phyloP scores from a whole-genome alignment of 2,329 filamentous ascomycete species.

The Arthrobotrys conoides region DNA sequence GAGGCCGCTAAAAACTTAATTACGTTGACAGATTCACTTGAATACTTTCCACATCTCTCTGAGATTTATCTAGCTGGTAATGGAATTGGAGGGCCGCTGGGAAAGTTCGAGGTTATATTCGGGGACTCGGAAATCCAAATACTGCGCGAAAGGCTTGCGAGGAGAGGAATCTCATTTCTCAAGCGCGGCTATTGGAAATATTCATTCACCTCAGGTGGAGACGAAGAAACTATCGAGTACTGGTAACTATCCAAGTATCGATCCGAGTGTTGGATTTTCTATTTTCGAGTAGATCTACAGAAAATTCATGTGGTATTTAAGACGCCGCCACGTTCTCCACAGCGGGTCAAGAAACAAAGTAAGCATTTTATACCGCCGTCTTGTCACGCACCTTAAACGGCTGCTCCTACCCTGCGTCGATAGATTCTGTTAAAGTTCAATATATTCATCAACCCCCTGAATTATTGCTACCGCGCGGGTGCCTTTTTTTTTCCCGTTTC shows the following conservation, averaged over 20 bases:
- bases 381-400: constrained; percentile 20
- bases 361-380: constrained; percentile 33
- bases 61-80: constrained; percentile 27
- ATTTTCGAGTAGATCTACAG: neutral
- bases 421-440: neutral
- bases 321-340: constrained; percentile 16
- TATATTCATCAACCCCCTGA: constrained; percentile 24
- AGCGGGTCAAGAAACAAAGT: constrained; percentile 23
- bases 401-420: constrained; percentile 14
- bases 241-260: neutral
- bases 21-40: constrained; percentile 13
- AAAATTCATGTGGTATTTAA: neutral
- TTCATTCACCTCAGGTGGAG: neutral
- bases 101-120: constrained; percentile 1
- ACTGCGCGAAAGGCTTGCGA: constrained; percentile 12
- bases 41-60: constrained; percentile 15
- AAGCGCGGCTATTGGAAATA: neutral
- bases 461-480: constrained; percentile 9
- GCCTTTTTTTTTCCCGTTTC: neutral
- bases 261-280: constrained; percentile 4
- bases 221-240: neutral
- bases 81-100: neutral
- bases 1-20: constrained; percentile 33
- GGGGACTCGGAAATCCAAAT: constrained; percentile 25
- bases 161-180: constrained; percentile 31